These are phyloP conservation scores for Dipodascopsis uninucleata DNA, from an alignment of 805 yeast genomes.

Conservation along the genomic window DNA sequence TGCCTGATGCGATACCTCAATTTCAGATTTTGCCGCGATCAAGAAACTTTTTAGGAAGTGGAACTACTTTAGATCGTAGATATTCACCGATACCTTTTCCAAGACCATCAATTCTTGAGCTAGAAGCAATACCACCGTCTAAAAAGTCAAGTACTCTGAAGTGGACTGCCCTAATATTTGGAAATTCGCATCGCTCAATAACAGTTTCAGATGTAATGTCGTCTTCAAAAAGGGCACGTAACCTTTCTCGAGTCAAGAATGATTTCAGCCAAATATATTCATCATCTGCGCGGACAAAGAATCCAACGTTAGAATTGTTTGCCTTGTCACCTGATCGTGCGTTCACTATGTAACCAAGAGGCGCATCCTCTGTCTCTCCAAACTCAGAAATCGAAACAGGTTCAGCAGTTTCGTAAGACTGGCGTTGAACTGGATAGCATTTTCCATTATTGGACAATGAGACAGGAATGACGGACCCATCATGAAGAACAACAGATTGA, in stretches of 20 bases:
- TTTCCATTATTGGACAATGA: not conserved
- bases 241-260: constrained; percentile 12
- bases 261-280: constrained; percentile 27
- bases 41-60: constrained; percentile 20
- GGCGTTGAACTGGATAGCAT: constrained; percentile 3
- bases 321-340: constrained; percentile 31
- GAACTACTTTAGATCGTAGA: constrained; percentile 11
- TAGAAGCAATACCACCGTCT: constrained; percentile 28
- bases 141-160: constrained; percentile 29
- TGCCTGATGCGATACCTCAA: too few relatives aligned
- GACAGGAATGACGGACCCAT: constrained; percentile 11
- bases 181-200: constrained; percentile 28
- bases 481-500: constrained; percentile 20
- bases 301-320: constrained; percentile 23
- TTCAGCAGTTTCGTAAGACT: constrained; percentile 19
- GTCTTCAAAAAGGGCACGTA: constrained; percentile 23
- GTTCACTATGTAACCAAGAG: constrained; percentile 20
- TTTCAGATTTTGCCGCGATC: constrained; percentile 3
- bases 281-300: constrained; percentile 27
- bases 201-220: constrained; percentile 23
- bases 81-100: constrained; percentile 29
- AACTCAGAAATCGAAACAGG: constrained; percentile 16
- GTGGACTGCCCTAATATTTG: constrained; percentile 27
- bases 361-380: constrained; percentile 20
- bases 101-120: constrained; percentile 22